Percentiles rank a stretch among this genome's conserved stretches.
Conservation (phyloP, 495 filamentous ascomycete species). For the Oleoguttula mirabilis region DNA sequence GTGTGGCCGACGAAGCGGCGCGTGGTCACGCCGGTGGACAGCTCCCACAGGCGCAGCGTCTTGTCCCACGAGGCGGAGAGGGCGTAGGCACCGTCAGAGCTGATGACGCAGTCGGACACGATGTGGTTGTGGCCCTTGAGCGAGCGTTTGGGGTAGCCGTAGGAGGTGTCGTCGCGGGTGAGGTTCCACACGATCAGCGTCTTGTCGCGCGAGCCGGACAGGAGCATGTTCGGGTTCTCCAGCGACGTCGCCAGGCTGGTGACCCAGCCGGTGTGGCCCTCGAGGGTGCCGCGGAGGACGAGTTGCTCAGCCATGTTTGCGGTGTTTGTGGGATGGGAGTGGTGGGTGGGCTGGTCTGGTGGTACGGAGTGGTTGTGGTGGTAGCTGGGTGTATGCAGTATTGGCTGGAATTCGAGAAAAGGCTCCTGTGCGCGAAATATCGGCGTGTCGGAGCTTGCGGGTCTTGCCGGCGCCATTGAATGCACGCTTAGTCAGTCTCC, state of each 20-base stretch:
- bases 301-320: slow-evolving; percentile 55
- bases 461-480: too few species aligned
- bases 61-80: slow-evolving; percentile 99
- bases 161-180: slow-evolving; percentile 92
- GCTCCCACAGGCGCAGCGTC: slow-evolving; percentile 99
- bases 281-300: slow-evolving; percentile 92
- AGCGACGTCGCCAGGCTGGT: slow-evolving; percentile 90
- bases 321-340: too few species aligned
- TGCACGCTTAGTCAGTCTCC: too few species aligned
- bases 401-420: too few species aligned
- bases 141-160: slow-evolving; percentile 96
- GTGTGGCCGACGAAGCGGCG: slow-evolving; percentile 97
- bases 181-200: slow-evolving; percentile 99
- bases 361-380: too few species aligned
- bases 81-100: slow-evolving; percentile 98
- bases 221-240: slow-evolving; percentile 99
- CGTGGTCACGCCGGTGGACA: slow-evolving; percentile 89
- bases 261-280: slow-evolving; percentile 82
- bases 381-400: too few species aligned
- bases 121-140: slow-evolving; percentile 99
- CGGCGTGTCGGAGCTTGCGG: too few species aligned
- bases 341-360: slow-evolving; percentile 5
- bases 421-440: too few species aligned
- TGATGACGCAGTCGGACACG: slow-evolving; percentile 99
- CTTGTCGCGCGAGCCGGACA: slow-evolving; percentile 95